Evolutionary conservation across 169 alveolate genomes (phyloP).

Genomic region (Toxoplasma gondii): DNA sequence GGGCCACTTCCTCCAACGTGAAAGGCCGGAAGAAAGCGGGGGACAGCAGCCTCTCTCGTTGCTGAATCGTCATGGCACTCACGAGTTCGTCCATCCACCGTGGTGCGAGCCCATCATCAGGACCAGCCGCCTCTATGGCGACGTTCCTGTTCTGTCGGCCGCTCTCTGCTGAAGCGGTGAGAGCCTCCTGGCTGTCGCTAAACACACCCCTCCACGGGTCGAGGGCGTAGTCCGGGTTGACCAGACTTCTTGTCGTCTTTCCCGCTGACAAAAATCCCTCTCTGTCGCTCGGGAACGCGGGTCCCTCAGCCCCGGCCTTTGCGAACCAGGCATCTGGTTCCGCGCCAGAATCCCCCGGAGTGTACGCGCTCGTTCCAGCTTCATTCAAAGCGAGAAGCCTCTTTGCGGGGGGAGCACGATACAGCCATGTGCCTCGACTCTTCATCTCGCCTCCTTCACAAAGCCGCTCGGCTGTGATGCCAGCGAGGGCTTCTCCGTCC

Average conservation of each 20-base stretch:
- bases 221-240: background rate
- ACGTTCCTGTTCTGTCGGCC: background rate
- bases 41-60: background rate
- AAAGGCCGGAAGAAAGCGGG: background rate
- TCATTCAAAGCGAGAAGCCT: background rate
- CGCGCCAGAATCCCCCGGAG: background rate
- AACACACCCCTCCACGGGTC: background rate
- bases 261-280: background rate
- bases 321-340: background rate
- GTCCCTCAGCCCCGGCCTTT: background rate
- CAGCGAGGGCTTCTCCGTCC: no score
- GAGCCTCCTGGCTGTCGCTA: background rate
- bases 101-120: background rate
- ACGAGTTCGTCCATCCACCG: background rate
- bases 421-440: background rate
- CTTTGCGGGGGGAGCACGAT: background rate
- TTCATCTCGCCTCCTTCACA: background rate
- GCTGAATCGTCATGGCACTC: conserved; percentile 6
- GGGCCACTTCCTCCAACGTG: background rate
- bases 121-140: background rate
- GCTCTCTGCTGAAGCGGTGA: background rate
- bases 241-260: background rate
- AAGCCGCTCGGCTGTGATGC: no score
- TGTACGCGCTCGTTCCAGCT: background rate
- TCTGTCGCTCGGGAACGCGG: background rate